phyloP scores from a whole-genome alignment of 768 basidiomycete species.

The Tricholoma terreum region DNA sequence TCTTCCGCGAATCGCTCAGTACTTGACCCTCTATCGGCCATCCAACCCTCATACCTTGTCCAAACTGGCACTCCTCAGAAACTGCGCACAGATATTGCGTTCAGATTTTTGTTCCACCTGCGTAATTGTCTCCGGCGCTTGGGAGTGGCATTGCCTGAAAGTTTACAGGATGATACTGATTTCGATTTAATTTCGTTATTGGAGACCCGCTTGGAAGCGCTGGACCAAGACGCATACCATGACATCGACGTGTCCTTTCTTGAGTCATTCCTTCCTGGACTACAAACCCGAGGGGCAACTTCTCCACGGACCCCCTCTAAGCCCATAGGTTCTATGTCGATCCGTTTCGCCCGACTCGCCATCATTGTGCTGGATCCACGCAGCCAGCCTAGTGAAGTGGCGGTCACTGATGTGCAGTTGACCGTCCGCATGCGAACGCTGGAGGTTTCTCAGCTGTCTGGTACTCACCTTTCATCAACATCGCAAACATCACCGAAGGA shows the following conservation, averaged over 20 bases:
- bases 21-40: slow-evolving; percentile 77
- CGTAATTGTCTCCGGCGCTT: slow-evolving; percentile 59
- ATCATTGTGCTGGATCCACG: slow-evolving; percentile 35
- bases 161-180: background rate
- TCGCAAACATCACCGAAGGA: slow-evolving; percentile 47
- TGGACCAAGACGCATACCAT: slow-evolving; percentile 44
- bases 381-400: slow-evolving; percentile 33
- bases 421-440: slow-evolving; percentile 18
- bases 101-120: slow-evolving; percentile 78
- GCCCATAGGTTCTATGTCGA: slow-evolving; percentile 14
- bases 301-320: background rate
- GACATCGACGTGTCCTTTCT: slow-evolving; percentile 28
- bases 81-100: slow-evolving; percentile 65
- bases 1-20: slow-evolving; percentile 47
- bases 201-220: slow-evolving; percentile 34
- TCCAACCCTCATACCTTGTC: slow-evolving; percentile 80
- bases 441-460: slow-evolving; percentile 22
- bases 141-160: slow-evolving; percentile 24
- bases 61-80: slow-evolving; percentile 68
- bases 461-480: slow-evolving; percentile 23
- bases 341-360: slow-evolving; percentile 26
- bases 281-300: slow-evolving; percentile 1
- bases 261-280: slow-evolving; percentile 26
- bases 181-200: slow-evolving; percentile 35
- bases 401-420: slow-evolving; percentile 28